Base-by-base conservation (phyloP, 768 basidiomycete genomes). In the Serendipita indica region DNA sequence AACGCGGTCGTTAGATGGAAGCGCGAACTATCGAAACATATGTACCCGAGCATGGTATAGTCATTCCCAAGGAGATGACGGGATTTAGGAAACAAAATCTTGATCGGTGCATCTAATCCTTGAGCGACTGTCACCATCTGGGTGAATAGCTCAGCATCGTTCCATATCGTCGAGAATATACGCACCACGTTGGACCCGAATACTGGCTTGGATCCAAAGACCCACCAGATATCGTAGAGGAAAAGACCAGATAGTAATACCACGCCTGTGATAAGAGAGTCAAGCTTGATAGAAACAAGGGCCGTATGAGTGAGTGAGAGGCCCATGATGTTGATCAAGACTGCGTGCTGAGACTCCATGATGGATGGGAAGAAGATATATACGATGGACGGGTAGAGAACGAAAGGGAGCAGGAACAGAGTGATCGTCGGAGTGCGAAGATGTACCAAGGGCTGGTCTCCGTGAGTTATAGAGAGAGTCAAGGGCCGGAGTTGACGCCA, bases 51-150 rank as follows among this genome's bases (percentile, higher is more conserved):
- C 83, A 97, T 84, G 30, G 89, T 85, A 67, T 79, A 86, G 3
- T 89, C 89, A 28, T 75, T 69, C 3, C 70, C 67, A 3, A 74
- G 69, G 63, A 83, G 75, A 0, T 52, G 58, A 20, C 80, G 61
- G 0, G 83, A 82, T 66, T 87, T 89, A 0, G 89, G 83, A 82
- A 84, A 90, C 34, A 93, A 74, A 32, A 98, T 76, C 71, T 96
- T 97, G 72, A 98, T 93, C 18, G 94, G 94, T 27, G 86, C 82
- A 65, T 98, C 90, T 33, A 97, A 77, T 37, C 76, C 80, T 20
- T 84, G 91, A 1, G 94, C 94, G 1, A 98, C 94, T 63, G 82
- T 82, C 22, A 94, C 83, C 93, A 97, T 97, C 87, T 90, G 64
- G 7, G 46, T 10, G 34, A 20, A n/a, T n/a, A n/a, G n/a, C n/a